Conservation (phyloP, 805 yeast genomes). For the Saturnispora zaruensis region DNA sequence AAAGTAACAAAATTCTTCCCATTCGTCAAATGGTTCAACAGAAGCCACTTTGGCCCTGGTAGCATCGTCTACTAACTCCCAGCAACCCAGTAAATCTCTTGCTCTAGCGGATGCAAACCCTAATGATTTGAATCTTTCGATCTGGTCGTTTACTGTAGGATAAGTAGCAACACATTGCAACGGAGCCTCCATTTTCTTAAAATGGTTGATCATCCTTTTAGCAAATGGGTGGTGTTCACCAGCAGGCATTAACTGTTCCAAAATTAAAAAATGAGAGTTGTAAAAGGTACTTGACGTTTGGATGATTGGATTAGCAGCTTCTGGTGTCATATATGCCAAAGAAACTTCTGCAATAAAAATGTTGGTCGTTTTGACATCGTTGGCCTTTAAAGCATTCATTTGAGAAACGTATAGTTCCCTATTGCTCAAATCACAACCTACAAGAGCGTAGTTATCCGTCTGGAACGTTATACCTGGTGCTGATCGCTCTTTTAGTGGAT, state of each 20-base stretch:
- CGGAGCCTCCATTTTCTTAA: conserved; percentile 57
- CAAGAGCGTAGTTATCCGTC: conserved; percentile 42
- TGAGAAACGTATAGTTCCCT: conserved; percentile 29
- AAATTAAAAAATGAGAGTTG: conserved; percentile 50
- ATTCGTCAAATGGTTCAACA: conserved; percentile 71
- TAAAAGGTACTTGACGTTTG: conserved; percentile 35
- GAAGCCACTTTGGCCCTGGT: conserved; percentile 34
- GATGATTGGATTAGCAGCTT: conserved; percentile 55
- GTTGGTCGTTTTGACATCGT: conserved; percentile 29
- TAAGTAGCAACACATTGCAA: conserved; percentile 54
- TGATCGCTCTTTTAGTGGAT: conserved; percentile 4
- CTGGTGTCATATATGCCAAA: conserved; percentile 67
- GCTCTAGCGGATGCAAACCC: conserved; percentile 46
- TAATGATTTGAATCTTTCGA: conserved; percentile 30
- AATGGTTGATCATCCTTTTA: conserved; percentile 65
- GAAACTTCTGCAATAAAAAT: conserved; percentile 79
- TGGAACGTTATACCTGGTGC: conserved; percentile 25
- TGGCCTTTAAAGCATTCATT: conserved; percentile 23
- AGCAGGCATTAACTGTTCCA: conserved; percentile 67
- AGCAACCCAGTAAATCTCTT: conserved; percentile 47
- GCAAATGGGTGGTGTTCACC: conserved; percentile 61
- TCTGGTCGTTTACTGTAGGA: conserved; percentile 43
- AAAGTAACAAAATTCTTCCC: conserved; percentile 71
- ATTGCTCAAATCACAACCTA: conserved; percentile 62
- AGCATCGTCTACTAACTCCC: conserved; percentile 41